Base-by-base conservation (phyloP, 2,329 filamentous ascomycete genomes). In the Leptographium radiaticola region DNA sequence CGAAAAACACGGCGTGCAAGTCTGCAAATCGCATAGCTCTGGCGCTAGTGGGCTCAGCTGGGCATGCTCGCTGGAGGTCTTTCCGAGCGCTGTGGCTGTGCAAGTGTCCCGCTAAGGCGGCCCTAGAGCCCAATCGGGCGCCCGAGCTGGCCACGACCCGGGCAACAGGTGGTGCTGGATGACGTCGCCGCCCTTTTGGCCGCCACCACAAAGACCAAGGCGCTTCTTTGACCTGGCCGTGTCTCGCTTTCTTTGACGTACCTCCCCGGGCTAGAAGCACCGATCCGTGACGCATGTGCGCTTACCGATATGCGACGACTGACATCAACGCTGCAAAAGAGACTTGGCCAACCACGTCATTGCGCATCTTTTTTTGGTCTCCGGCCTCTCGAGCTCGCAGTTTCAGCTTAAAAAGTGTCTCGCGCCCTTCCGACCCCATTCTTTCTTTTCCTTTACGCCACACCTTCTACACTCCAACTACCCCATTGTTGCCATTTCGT, bases 141-240 rank as follows among this genome's bases (percentile, higher is more conserved):
- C 36, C 7, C 16, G 36, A 34, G 48, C 48, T 49, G 48, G 25
- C 25, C 48, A 38, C 25, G 2, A 6, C 31, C 36, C 4, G n/a
- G 30, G 42, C 15, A 51, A 47, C 45, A 49, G 20, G 16, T 46
- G 47, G 13, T 34, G 40, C 15, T 1, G 44, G 42, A 55, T 55
- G 54, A 55, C 54, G 54, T 55, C 54, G 54, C n/a, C 51, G 43
- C 30, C 34, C 30, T 34, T 38, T 34, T 54, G 34, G 34, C 34
- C 25, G 25, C 38, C 52, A 50, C 25, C 47, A 49, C 47, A 44
- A 49, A 50, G 20, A 15, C 10, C 25, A 20, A 18, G 49, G 42
- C 49, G 49, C 49, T 36, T 30, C 9, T 36, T 42, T 18, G 46
- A 38, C 33, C 7, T 11, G 16, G 7, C 8, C 6, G 10, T 18